Evolutionary conservation across 495 filamentous ascomycete species (phyloP), one percentile per base, ranked within the genome.

Genomic region (Friedmanniomyces endolithicus): DNA sequence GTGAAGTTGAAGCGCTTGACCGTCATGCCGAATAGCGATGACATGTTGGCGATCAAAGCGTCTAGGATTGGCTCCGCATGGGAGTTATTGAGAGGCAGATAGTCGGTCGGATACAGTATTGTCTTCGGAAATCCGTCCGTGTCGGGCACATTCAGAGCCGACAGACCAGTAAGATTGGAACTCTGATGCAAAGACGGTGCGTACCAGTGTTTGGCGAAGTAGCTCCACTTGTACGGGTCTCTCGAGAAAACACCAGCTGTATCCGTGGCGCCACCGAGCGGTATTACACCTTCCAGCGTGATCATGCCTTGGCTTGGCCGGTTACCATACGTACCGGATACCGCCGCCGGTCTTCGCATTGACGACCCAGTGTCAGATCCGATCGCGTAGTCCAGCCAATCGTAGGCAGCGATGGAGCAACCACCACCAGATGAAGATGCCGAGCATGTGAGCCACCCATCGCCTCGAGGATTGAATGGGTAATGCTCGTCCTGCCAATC

Each of bases 41-140:
- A 66, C 29, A 79, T 72, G 37, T 75, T 76, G 44, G 71, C 61
- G 46, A 73, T 68, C 52, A 69, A 69, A 1, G 54, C 58, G 44
- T 71, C 63, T 0, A 71, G 58, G 6, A 69, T 59, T 8, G 60
- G 57, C 29, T 70, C 64, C 9, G 69, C 69, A 2, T 65, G 65
- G 0, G 65, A 63, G 50, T 70, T 70, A 56, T 57, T 64, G 7
- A 71, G 58, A 0, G 68, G 68, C 9, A 72, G 57, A 39, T 70
- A 72, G 33, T 71, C 70, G 7, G 59, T 63, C 20, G 68, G 64
- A 51, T 70, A 72, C 6, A 68, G 53, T 14, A 72, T 59, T 0
- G 64, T 65, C 58, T 66, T 68, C 23, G 70, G 67, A 37, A 66
- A 71, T 0, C 29, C 53, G 20, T 64, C 50, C 9, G 64, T 62